Conservation (phyloP, 192 early-diverging fungal genomes). For the Coemansia sp. region DNA sequence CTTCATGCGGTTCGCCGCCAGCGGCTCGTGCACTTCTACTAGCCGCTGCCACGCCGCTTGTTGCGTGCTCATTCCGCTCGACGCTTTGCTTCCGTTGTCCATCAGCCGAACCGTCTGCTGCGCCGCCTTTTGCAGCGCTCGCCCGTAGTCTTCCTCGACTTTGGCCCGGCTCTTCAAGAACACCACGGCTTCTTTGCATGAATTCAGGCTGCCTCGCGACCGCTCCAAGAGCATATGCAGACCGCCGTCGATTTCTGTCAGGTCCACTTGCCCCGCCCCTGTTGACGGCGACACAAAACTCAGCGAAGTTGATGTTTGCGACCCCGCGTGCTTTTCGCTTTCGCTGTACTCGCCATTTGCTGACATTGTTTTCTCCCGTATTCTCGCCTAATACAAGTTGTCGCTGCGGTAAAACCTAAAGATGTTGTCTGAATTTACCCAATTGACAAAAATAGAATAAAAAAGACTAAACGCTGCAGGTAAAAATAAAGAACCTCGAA, state of each 20-base stretch:
- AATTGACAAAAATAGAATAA: too few relatives aligned
- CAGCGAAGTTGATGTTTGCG: neutral
- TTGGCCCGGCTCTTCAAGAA: conserved; percentile 88
- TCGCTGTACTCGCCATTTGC: neutral
- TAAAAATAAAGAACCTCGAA: too few relatives aligned
- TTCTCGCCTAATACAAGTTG: too few relatives aligned
- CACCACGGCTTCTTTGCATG: conserved; percentile 61
- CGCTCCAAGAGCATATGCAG: conserved; percentile 49
- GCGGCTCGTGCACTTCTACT: conserved; percentile 76
- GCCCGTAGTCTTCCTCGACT: conserved; percentile 90
- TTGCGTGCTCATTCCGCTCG: conserved; percentile 60
- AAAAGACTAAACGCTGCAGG: too few relatives aligned
- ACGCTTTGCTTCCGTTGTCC: conserved; percentile 49
- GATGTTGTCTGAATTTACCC: too few relatives aligned
- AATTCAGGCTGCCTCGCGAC: conserved; percentile 43
- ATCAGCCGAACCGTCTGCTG: conserved; percentile 61
- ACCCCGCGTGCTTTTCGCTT: neutral
- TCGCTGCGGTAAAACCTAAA: too few relatives aligned
- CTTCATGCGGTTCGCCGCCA: conserved; percentile 78
- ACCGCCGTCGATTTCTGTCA: conserved; percentile 54
- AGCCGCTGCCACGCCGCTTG: conserved; percentile 76
- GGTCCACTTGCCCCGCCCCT: conserved; percentile 27
- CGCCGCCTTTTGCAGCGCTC: conserved; percentile 74
- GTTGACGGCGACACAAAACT: neutral
- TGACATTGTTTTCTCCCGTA: neutral